Base-by-base conservation (phyloP, 2,329 filamentous ascomycete genomes). In the Cryphonectria carpinicola region DNA sequence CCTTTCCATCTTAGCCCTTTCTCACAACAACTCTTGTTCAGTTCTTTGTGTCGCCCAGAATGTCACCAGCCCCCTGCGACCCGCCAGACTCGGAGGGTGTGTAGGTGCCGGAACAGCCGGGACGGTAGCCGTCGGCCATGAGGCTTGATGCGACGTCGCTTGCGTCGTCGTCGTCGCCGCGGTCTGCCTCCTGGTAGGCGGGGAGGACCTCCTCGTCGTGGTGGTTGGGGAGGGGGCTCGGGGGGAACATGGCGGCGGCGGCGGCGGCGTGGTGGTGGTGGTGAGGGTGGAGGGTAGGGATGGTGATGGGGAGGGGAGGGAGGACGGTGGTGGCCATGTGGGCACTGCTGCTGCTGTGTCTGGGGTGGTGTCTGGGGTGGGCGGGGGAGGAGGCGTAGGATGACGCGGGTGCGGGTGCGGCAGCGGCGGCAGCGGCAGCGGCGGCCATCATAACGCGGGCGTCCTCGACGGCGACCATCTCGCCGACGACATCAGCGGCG, bases 391-490 rank as follows among this genome's bases (percentile, higher is more conserved):
- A 19, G 0, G 46, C 39, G 25, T 49, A 32, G 2, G 60, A 49
- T 19, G 54, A 41, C 61, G 46, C 52, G 22, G 28, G 25, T 2
- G 54, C 54, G 37, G 37, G 8, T 28, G 28, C 28, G 28, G 32
- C n/a, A n/a, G n/a, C n/a, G n/a, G n/a, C n/a, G n/a, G n/a, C n/a
- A n/a, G n/a, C n/a, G n/a, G n/a, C n/a, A n/a, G 58, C 28, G 8
- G 35, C 17, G 37, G 56, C 32, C 61, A 70, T 68, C 62, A 66
- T 68, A 46, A 66, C 60, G 61, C 76, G 77, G 28, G 79, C 81
- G 72, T 84, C 83, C 69, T 84, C 84, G 1, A 81, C 82, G 7
- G 82, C 78, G 32, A 86, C 80, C 66, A 87, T 79, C 56, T 83
- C 81, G 56, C 81, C 82, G 0, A 87, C 83, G 61, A 85, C 78